Base-by-base conservation (phyloP, 306 rosid genomes). In the Mimosa pudica region DNA sequence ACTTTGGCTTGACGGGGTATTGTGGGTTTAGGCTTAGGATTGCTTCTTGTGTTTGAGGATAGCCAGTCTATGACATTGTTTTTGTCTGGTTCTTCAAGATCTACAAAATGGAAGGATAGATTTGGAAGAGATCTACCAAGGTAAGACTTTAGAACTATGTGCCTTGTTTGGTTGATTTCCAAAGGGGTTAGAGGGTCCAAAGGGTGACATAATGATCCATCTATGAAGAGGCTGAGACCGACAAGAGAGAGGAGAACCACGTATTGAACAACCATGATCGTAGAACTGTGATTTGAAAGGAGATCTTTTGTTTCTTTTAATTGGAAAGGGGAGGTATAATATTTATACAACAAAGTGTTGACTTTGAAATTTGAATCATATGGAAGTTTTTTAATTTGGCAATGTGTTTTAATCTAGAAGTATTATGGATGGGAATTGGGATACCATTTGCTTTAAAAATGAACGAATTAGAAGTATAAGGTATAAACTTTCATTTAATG, bases 31-130 rank as follows among this genome's bases (percentile, higher is more conserved):
- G 57, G 74, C 74, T 46, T 70, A 7, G 36, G 30, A 45, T 44
- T 44, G 58, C 71, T 78, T 65, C 58, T 54, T 66, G 71, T 80
- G 2, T 75, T 77, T 54, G 90, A 84, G 77, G 92, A 89, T 47
- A 94, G 85, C 94, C 93, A 92, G 45, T 80, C 75, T 78, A 92
- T 82, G 79, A 94, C 97, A 74, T 84, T 80, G 5, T 36, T 70
- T 86, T 94, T 94, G 71, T 92, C 86, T 51, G 97, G 97, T 80
- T 92, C 97, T 67, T 94, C 92, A 4, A 88, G 79, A 61, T 94
- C 97, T 9, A 92, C 83, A 57, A 85, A 90, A 65, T 92, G 97
- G 73, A 83, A 94, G 80, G 97, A 84, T 7, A 94, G 79, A 55
- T 94, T 92, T n/a, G 91, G 89, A 81, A 88, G 87, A 61, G 84